A percentile compares a stretch with the other conserved stretches of the same genome.
Conservation (phyloP, 2,329 filamentous ascomycete genomes). For the Fusarium sp. region DNA sequence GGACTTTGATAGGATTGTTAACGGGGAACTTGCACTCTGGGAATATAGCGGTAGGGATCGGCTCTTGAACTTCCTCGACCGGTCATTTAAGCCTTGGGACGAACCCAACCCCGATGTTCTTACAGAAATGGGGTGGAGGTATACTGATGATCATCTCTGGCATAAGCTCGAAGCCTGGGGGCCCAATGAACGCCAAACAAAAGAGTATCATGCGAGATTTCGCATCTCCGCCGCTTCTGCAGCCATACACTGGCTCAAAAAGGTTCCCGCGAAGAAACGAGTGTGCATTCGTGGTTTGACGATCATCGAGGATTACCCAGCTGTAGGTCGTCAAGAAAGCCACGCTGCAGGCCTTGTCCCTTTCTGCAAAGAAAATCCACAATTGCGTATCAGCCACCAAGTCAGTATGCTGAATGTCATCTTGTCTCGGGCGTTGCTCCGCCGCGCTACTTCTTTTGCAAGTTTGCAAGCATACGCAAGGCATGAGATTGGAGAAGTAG, state of each 20-base stretch:
- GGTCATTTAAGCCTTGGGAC: neutral
- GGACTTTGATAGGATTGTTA: fast-evolving
- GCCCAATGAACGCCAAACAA: fast-evolving
- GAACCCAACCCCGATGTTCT: neutral
- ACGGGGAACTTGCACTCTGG: too few species aligned
- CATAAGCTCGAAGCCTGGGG: fast-evolving
- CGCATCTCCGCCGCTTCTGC: neutral
- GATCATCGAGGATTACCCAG: neutral
- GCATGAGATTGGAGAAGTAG: fast-evolving
- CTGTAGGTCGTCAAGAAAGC: neutral
- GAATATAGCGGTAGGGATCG: neutral
- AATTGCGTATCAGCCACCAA: neutral
- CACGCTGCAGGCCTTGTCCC: slow-evolving; percentile 2
- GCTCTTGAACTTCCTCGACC: fast-evolving
- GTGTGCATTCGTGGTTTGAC: neutral
- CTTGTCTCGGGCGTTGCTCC: neutral
- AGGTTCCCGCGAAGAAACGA: neutral
- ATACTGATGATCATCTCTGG: neutral
- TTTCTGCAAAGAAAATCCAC: neutral
- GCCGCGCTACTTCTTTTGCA: too few species aligned
- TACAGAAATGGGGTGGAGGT: neutral
- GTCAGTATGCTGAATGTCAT: neutral
- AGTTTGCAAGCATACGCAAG: fast-evolving
- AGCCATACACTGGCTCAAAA: neutral
- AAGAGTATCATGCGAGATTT: neutral